Base-by-base conservation (phyloP, 345 rosid genomes). In the Dipteronia sinensis region DNA sequence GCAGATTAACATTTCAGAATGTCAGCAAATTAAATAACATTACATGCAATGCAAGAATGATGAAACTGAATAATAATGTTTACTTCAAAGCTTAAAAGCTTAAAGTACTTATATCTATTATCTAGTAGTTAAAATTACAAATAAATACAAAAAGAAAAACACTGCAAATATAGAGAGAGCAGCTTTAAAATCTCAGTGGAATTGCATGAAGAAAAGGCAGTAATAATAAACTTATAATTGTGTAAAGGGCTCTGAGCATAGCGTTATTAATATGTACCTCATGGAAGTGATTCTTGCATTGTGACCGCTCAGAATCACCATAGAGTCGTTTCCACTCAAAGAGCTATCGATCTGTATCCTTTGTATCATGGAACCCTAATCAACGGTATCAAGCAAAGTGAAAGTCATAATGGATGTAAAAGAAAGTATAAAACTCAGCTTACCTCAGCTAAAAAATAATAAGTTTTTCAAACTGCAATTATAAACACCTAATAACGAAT, bases 281-380 rank as follows among this genome's bases (percentile, higher is more conserved):
- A 89, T 92, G 77, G 88, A 87, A 77, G 93, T 88, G 71, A 92
- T 84, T 82, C 91, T 87, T 7, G 93, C 91, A 20, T 82, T 87
- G 75, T 92, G 96, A 81, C 81, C 91, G 51, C 15, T 71, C 53
- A 78, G 76, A 15, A 55, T 29, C 38, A 61, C 20, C 46, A 40
- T 11, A 27, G 86, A 75, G 51, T 75, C 82, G 42, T 63, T 65
- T 56, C 79, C 83, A 8, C 66, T 61, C 6, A 76, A 61, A 78
- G 73, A 76, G 73, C 56, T 61, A 61, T 72, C 67, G 0, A 82
- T 78, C 56, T 81, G 83, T 67, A 78, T 40, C 66, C 59, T 82
- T 42, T 4, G 49, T 65, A 91, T 56, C 4, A 51, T 44, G 0
- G 89, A 80, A 46, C 93, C 91, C 96, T 91, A 25, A 23, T 9